A percentile compares a stretch with the other conserved stretches of the same genome.
phyloP scores from a whole-genome alignment of 768 basidiomycete genomes.

The Coprinopsis marcescibilis region DNA sequence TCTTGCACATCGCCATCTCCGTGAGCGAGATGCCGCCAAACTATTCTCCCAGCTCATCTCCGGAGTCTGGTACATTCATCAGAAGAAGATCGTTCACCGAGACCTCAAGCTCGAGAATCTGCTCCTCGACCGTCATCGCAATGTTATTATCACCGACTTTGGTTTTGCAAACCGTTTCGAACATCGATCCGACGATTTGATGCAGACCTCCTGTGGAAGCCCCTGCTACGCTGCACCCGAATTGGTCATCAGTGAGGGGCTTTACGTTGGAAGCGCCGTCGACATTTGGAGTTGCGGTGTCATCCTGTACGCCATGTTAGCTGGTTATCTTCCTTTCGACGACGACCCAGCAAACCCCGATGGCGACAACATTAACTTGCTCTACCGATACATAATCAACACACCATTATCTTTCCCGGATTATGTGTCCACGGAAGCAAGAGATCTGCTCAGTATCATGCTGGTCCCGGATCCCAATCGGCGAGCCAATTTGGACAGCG shows the following conservation, averaged over 20 bases:
- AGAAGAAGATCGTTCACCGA: slow-evolving; percentile 98
- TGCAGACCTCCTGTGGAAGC: slow-evolving; percentile 96
- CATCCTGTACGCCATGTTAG: slow-evolving; percentile 95
- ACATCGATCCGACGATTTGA: slow-evolving; percentile 87
- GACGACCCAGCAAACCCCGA: slow-evolving; percentile 98
- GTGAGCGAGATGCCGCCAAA: slow-evolving; percentile 89
- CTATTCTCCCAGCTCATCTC: slow-evolving; percentile 98
- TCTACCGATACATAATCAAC: slow-evolving; percentile 98
- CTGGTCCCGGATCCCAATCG: slow-evolving; percentile 86
- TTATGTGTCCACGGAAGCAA: slow-evolving; percentile 79
- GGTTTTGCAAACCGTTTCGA: slow-evolving; percentile 98
- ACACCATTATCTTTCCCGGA: slow-evolving; percentile 97
- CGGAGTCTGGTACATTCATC: slow-evolving; percentile 97
- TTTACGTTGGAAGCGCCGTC: slow-evolving; percentile 95
- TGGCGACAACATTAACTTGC: slow-evolving; percentile 97
- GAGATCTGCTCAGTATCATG: slow-evolving; percentile 84
- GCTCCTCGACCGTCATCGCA: slow-evolving; percentile 92
- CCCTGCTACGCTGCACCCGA: slow-evolving; percentile 99
- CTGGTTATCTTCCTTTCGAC: slow-evolving; percentile 97
- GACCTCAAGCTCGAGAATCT: slow-evolving; percentile 99
- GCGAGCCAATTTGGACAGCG: slow-evolving; percentile 66
- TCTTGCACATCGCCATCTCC: slow-evolving; percentile 92
- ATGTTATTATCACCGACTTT: slow-evolving; percentile 99
- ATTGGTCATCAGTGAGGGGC: slow-evolving; percentile 93
- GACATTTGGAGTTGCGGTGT: slow-evolving; percentile 98